Percentiles rank a stretch among this genome's conserved stretches.
phyloP scores from a whole-genome alignment of 805 yeast genomes.

The Yamadazyma scolyti region DNA sequence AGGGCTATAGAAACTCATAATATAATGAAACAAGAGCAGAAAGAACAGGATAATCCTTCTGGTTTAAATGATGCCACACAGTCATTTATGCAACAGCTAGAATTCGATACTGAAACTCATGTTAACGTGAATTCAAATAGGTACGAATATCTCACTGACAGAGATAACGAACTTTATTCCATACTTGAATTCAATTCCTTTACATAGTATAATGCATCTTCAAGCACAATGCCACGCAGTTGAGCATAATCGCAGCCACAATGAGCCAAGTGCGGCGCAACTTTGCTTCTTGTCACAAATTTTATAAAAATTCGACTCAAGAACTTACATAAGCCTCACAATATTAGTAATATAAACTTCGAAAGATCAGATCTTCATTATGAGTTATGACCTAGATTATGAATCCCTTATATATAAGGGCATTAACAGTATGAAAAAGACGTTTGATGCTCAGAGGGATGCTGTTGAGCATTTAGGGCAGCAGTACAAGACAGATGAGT shows the following conservation, averaged over 20 bases:
- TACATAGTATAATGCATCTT: slow-evolving; percentile 12
- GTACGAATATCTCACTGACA: slow-evolving; percentile 18
- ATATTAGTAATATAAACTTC: too few relatives aligned
- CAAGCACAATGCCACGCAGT: too few relatives aligned
- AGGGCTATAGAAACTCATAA: slow-evolving; percentile 25
- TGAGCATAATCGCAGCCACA: too few relatives aligned
- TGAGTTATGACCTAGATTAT: too few relatives aligned
- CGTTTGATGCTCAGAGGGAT: slow-evolving; percentile 44
- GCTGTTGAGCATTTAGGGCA: slow-evolving; percentile 43
- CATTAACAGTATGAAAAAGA: slow-evolving; percentile 32
- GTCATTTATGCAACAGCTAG: slow-evolving; percentile 31
- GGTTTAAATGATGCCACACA: slow-evolving; percentile 20
- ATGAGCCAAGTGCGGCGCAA: too few relatives aligned
- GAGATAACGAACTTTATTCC: slow-evolving; percentile 19
- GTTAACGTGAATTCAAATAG: slow-evolving; percentile 5
- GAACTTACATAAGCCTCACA: too few relatives aligned
- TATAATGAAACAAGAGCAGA: slow-evolving; percentile 19
- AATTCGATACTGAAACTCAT: slow-evolving; percentile 7
- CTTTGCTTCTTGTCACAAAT: too few relatives aligned
- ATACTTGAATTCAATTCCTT: slow-evolving; percentile 29
- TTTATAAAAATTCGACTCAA: too few relatives aligned
- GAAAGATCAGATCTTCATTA: too few relatives aligned
- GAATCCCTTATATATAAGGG: slow-evolving; percentile 12
- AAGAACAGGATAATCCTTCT: slow-evolving; percentile 10
- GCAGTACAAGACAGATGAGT: slow-evolving; percentile 45